Base-by-base conservation (phyloP, 352 stramenopile species). In the Thraustotheca clavata region DNA sequence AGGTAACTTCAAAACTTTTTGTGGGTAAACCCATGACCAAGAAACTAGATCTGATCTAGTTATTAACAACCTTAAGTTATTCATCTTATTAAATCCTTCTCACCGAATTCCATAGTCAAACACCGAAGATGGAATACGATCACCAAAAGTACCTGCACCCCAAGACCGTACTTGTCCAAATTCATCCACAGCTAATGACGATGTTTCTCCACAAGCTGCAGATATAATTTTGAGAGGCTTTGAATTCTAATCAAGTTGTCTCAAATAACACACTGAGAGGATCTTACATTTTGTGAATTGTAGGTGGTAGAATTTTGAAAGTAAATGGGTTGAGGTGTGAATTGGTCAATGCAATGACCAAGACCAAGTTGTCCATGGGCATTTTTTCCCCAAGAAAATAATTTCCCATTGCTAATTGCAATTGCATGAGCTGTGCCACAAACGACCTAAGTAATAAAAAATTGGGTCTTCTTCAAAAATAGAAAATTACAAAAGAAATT, bases 361-460 rank as follows among this genome's bases (percentile, higher is more conserved):
- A 84, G 74, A 9, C 89, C 88, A 7, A 95, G 80, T 33, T 94
- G 77, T 0, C 89, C 89, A 55, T 88, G 86, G 20, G 72, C 71
- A 16, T 89, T 89, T 31, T 75, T 61, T 1, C 89, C 89, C 87
- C 86, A 95, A 2, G 84, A 80, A n/a, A 81, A 80, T 0, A 94
- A 54, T 8, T 74, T 66, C 4, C 86, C 80, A 26, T 71, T 52
- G 18, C 22, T 63, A 1, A 96, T 49, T 3, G 73, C 84, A 18
- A 92, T 49, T 11, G 83, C 92, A 62, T 96, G 88, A 4, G 79
- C 88, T 47, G 89, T 77, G 1, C 85, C 87, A 49, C 77, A 90
- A n/a, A 67, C 59, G 4, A 95, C 84, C 20, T 29, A 39, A 47
- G 83, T 49, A n/a, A n/a, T n/a, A n/a, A n/a, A n/a, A n/a, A n/a